These are phyloP conservation scores for Rhizopogon vinicolor DNA, from an alignment of 768 basidiomycete species.

Conservation along the genomic window DNA sequence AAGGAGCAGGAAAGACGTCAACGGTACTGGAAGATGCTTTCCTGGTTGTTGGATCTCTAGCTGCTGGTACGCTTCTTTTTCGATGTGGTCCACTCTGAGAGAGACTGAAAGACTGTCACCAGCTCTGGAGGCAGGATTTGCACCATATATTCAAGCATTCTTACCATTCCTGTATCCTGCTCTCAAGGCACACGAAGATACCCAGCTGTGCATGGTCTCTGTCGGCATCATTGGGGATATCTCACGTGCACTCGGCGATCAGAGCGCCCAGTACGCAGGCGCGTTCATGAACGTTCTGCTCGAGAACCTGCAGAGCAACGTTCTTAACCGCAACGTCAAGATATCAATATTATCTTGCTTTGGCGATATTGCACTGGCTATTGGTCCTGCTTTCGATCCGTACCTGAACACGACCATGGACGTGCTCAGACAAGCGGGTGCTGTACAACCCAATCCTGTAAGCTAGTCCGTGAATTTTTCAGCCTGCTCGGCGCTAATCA, in stretches of 20 bases:
- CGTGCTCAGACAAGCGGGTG: conserved; percentile 87
- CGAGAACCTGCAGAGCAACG: conserved; percentile 86
- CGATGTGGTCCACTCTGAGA: neutral
- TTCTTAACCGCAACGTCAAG: conserved; percentile 92
- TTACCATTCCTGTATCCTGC: conserved; percentile 84
- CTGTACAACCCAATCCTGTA: conserved; percentile 83
- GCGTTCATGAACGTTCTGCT: conserved; percentile 91
- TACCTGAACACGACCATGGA: conserved; percentile 88
- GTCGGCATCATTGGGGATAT: conserved; percentile 96
- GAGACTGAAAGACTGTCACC: conserved; percentile 6
- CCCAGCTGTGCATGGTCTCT: conserved; percentile 91
- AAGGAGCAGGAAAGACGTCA: conserved; percentile 85
- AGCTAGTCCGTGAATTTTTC: conserved; percentile 19
- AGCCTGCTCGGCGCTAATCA: neutral
- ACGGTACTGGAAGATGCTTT: conserved; percentile 96
- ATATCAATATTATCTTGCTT: conserved; percentile 95
- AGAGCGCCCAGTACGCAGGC: conserved; percentile 76
- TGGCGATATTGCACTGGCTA: conserved; percentile 93
- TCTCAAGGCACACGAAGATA: conserved; percentile 90
- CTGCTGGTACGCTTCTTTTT: conserved; percentile 47
- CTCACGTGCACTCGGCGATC: conserved; percentile 88
- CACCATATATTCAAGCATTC: conserved; percentile 82
- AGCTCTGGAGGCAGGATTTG: conserved; percentile 77
- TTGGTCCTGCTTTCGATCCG: conserved; percentile 81
- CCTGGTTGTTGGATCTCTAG: conserved; percentile 86